These are phyloP conservation scores for Harrya chromipes DNA, from an alignment of 768 basidiomycete species.

Conservation along the genomic window DNA sequence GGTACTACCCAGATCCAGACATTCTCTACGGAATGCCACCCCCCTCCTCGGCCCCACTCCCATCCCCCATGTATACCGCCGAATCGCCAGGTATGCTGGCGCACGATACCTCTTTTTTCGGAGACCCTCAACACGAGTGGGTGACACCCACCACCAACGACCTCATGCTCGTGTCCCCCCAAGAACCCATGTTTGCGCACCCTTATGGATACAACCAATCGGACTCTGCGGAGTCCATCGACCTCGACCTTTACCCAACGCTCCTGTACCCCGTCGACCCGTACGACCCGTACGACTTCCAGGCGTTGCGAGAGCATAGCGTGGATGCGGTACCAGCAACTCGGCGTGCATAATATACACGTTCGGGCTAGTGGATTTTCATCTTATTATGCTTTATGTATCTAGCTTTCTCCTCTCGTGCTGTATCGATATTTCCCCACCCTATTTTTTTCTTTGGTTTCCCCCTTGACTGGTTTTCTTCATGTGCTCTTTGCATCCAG, in stretches of 20 bases:
- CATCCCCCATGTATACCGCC: slow-evolving; percentile 19
- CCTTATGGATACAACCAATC: slow-evolving; percentile 21
- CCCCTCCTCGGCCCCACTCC: slow-evolving; percentile 6
- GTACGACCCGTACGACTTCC: slow-evolving; percentile 35
- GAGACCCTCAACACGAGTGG: slow-evolving; percentile 17
- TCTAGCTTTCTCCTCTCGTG: slow-evolving; percentile 16
- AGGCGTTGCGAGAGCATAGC: slow-evolving; percentile 29
- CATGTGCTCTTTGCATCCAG: slow-evolving; percentile 9
- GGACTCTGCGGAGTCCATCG: slow-evolving; percentile 16
- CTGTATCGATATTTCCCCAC: slow-evolving; percentile 27
- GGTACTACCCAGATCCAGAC: slow-evolving; percentile 20
- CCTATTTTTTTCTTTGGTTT: not conserved
- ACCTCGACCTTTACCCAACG: slow-evolving; percentile 12
- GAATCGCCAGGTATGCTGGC: slow-evolving; percentile 10
- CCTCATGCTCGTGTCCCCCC: slow-evolving; percentile 15
- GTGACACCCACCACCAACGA: slow-evolving; percentile 6
- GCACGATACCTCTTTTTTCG: slow-evolving; percentile 14
- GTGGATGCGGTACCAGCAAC: slow-evolving; percentile 12
- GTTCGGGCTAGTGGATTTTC: not conserved
- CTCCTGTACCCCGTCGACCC: slow-evolving; percentile 16
- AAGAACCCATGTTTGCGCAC: slow-evolving; percentile 13
- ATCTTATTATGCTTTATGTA: slow-evolving; percentile 18
- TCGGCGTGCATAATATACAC: slow-evolving; percentile 18
- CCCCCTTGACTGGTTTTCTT: slow-evolving; percentile 1
- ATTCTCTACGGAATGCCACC: slow-evolving; percentile 9